Evolutionary conservation across 148 eudicot species (phyloP), one percentile per base, ranked within the genome.

Genomic region (Salicornia ramosissima): DNA sequence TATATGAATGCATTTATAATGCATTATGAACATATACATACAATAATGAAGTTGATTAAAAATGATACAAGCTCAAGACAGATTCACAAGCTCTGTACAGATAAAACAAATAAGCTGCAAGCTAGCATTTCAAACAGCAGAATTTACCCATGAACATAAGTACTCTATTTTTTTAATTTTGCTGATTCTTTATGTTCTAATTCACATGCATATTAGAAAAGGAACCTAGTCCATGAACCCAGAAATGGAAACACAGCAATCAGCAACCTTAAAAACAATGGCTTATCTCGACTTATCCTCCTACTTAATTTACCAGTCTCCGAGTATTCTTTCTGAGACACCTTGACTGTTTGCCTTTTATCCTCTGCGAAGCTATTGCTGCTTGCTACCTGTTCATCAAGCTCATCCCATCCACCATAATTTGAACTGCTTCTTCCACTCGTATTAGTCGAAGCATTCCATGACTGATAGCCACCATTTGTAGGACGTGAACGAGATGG

Each of bases 331-430:
- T 42, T 59, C 14, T 65, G 64, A 49, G 29, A 64, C 65, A 57
- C 80, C 46, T 72, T 71, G 28, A 21, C 61, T 33, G 22, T 73
- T 70, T 29, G 71, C 45, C 46, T 67, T 61, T 64, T 59, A 7
- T 34, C 52, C 13, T 40, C 68, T 43, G 83, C 15, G 30, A 56
- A 58, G 10, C 18, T 79, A 68, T 34, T 30, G 52, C 59, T 46
- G 33, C 69, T 69, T 12, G 49, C 78, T 24, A 31, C 65, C 10
- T 53, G 61, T 21, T 72, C 77, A 68, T 87, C 91, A 24, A 86
- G 78, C 69, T 88, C 94, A 19, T 90, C 97, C 97, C 97, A 90
- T 16, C 97, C 97, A 31, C 96, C 97, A 34, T 85, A 90, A 51
- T 77, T 76, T 28, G 72, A 49, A n/a, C 59, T 51, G 45, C 60